These are phyloP conservation scores for Euphorbia celastroides DNA, from an alignment of 441 rosid species.

Conservation along the genomic window DNA sequence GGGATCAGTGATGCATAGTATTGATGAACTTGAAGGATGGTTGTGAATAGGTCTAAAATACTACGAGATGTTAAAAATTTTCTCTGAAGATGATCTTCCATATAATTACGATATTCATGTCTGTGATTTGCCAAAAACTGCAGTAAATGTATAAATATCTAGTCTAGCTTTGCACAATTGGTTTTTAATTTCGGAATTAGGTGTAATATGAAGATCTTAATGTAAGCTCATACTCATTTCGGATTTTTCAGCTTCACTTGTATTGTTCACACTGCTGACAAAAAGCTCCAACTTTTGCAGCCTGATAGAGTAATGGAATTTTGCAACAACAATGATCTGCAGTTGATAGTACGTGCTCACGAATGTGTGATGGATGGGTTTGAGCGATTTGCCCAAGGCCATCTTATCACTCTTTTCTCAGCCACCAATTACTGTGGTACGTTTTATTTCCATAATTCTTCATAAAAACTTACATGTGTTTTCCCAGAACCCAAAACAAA, in stretches of 20 bases:
- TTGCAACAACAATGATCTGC: conserved; percentile 96
- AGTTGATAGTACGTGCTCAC: conserved; percentile 93
- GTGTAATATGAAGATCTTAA: neutral
- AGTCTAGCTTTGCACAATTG: neutral
- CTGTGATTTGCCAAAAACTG: neutral
- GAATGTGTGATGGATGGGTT: conserved; percentile 99
- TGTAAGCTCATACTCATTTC: neutral
- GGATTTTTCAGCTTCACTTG: neutral
- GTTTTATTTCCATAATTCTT: conserved; percentile 9
- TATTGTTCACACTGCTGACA: conserved; percentile 18
- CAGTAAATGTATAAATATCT: neutral
- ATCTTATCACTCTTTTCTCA: conserved; percentile 93
- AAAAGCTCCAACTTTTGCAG: conserved; percentile 38
- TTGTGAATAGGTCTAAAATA: neutral
- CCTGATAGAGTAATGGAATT: conserved; percentile 99
- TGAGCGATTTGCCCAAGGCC: conserved; percentile 97
- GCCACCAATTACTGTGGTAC: conserved; percentile 97
- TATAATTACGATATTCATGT: neutral
- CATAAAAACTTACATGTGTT: neutral
- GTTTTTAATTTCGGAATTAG: neutral
- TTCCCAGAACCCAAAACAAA: neutral
- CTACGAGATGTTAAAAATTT: neutral
- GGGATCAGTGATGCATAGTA: too few species aligned
- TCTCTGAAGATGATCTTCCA: neutral
- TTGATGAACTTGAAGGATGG: neutral